These are phyloP conservation scores for Colletotrichum destructivum DNA, from an alignment of 2,329 filamentous ascomycete genomes.

Conservation along the genomic window DNA sequence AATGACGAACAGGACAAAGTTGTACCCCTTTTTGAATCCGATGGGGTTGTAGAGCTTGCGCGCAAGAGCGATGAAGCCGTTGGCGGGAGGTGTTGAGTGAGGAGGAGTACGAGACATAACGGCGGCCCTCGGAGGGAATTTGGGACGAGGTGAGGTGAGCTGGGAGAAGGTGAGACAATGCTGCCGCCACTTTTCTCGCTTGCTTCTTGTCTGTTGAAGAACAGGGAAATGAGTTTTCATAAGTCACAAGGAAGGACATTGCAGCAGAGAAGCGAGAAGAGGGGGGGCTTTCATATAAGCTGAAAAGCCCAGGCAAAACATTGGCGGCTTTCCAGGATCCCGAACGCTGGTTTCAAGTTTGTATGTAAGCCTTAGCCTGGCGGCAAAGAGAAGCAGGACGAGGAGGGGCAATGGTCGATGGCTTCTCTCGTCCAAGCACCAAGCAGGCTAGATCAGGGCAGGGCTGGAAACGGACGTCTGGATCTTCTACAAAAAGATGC, in stretches of 20 bases:
- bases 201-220: slow-evolving; percentile 32
- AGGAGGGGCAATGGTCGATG: slow-evolving; percentile 15
- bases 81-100: slow-evolving; percentile 36
- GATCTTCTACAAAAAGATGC: slow-evolving; percentile 5
- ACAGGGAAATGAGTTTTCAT: slow-evolving; percentile 2
- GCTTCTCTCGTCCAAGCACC: slow-evolving; percentile 9
- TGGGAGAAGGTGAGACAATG: slow-evolving; percentile 20
- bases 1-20: slow-evolving; percentile 68
- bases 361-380: neutral
- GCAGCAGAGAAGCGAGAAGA: neutral
- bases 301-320: neutral
- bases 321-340: neutral
- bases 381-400: neutral
- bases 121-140: neutral
- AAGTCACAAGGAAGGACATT: neutral
- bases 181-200: slow-evolving; percentile 7
- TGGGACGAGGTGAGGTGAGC: neutral
- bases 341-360: slow-evolving; percentile 3
- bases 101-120: slow-evolving; percentile 23
- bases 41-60: slow-evolving; percentile 59
- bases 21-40: slow-evolving; percentile 71
- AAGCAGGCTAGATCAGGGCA: slow-evolving; percentile 10
- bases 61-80: slow-evolving; percentile 42
- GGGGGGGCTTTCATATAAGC: slow-evolving; percentile 12
- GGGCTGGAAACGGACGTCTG: slow-evolving; percentile 1